Evolutionary conservation across 192 early-diverging fungal genomes (phyloP).

Genomic region (Lunasporangiospora selenospora): DNA sequence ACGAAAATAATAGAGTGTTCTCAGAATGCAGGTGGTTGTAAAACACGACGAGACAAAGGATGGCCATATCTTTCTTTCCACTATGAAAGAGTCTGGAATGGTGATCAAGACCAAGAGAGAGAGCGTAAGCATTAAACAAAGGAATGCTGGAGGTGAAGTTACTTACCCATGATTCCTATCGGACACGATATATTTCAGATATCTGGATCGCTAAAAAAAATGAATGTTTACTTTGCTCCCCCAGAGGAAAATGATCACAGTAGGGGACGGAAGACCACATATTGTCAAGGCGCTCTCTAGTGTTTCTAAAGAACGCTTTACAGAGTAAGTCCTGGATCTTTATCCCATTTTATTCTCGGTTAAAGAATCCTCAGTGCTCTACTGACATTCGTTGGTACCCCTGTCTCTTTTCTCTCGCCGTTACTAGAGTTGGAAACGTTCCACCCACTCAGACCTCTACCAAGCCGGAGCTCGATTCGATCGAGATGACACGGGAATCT

Average conservation of each 20-base stretch:
- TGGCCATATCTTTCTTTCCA: conserved; percentile 69
- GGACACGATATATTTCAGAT: too few species aligned
- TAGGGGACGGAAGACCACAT: conserved; percentile 54
- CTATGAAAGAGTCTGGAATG: conserved; percentile 60
- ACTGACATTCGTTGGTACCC: neutral
- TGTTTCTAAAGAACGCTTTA: conserved; percentile 48
- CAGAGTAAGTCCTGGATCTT: conserved; percentile 37
- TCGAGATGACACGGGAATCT: conserved; percentile 58
- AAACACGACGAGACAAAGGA: conserved; percentile 59
- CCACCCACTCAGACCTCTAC: conserved; percentile 40
- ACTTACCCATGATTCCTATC: too few species aligned
- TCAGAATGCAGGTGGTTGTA: conserved; percentile 58
- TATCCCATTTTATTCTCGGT: conserved; percentile 1
- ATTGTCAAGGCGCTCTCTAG: conserved; percentile 54
- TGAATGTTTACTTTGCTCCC: too few species aligned
- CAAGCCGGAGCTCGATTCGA: conserved; percentile 36
- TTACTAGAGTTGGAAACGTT: conserved; percentile 4
- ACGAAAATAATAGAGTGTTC: conserved; percentile 53
- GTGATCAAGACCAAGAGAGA: conserved; percentile 57
- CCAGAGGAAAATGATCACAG: conserved; percentile 48
- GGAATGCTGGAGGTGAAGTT: too few species aligned
- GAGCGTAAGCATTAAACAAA: conserved; percentile 57
- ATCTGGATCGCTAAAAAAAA: too few species aligned
- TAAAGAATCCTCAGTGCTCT: neutral
- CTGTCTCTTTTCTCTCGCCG: neutral